A percentile compares a stretch with the other conserved stretches of the same genome.
Conservation (phyloP, 2,329 filamentous ascomycete genomes). For the Metarhizium robertsii region DNA sequence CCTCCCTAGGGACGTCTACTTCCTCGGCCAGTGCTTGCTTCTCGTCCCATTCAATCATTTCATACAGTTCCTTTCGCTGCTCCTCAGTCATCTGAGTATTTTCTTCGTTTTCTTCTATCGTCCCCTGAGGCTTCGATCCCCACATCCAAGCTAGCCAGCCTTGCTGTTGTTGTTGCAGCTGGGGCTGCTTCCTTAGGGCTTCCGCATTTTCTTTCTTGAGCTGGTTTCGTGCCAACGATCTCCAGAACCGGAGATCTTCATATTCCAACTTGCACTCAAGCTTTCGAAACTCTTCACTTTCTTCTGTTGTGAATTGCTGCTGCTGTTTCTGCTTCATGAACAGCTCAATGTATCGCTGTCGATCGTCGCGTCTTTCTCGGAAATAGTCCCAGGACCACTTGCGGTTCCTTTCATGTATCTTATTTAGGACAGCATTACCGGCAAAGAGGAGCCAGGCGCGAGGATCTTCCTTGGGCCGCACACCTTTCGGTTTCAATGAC, state of each 20-base stretch:
- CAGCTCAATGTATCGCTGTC: conserved; percentile 77
- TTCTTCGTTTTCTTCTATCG: conserved; percentile 53
- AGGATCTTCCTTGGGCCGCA: conserved; percentile 78
- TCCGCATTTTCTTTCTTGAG: conserved; percentile 90
- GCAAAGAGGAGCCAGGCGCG: conserved; percentile 90
- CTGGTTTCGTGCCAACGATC: conserved; percentile 87
- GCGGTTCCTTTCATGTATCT: conserved; percentile 90
- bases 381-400: conserved; percentile 97
- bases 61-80: conserved; percentile 91
- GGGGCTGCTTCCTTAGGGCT: conserved; percentile 58
- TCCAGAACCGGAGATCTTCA: conserved; percentile 95
- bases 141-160: conserved; percentile 91
- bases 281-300: conserved; percentile 61
- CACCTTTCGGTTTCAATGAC: conserved; percentile 74
- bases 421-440: conserved; percentile 76
- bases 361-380: conserved; percentile 82
- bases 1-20: conserved; percentile 83
- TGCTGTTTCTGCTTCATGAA: conserved; percentile 90
- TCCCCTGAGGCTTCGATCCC: conserved; percentile 62
- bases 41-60: conserved; percentile 97
- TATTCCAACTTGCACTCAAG: conserved; percentile 86
- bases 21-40: conserved; percentile 82
- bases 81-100: conserved; percentile 88
- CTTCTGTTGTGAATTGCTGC: conserved; percentile 59
- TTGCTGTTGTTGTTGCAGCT: conserved; percentile 59